phyloP scores from a whole-genome alignment of 139 green algal genomes.

The Chlamydomonas sphaeroides region DNA sequence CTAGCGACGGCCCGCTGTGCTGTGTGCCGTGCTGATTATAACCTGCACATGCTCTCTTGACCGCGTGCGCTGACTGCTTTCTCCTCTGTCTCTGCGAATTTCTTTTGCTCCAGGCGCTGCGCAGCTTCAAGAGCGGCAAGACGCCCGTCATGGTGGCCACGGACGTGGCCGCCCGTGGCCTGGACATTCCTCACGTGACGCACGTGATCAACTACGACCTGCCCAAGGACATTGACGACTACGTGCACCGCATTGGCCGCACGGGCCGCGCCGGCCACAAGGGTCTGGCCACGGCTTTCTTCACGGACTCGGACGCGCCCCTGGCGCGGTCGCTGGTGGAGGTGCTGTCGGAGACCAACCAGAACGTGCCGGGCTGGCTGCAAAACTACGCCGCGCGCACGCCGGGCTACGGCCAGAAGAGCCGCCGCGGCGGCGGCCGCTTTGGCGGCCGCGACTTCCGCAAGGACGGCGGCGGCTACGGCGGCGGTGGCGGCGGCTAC shows the following conservation, averaged over 20 bases:
- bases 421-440: constrained; percentile 63
- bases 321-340: constrained; percentile 85
- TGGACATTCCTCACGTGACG: constrained; percentile 75
- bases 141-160: constrained; percentile 61
- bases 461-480: constrained; percentile 70
- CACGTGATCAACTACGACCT: constrained; percentile 83
- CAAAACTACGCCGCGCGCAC: constrained; percentile 75
- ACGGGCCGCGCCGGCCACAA: constrained; percentile 91
- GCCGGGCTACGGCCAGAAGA: constrained; percentile 69
- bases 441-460: constrained; percentile 95
- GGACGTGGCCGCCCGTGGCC: constrained; percentile 61
- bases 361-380: constrained; percentile 95
- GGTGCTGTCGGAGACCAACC: constrained; percentile 90
- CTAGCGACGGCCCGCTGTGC: too few species aligned
- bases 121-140: constrained; percentile 66
- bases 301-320: constrained; percentile 90
- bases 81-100: too few species aligned
- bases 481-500: constrained; percentile 49
- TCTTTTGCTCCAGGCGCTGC: constrained; percentile 50
- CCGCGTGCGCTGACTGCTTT: too few species aligned
- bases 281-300: constrained; percentile 97
- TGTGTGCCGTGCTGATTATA: too few species aligned
- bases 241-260: constrained; percentile 77
- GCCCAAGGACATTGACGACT: constrained; percentile 79
- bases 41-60: too few species aligned